Conservation (phyloP, 208 protist genomes). For the Angomonas desouzai region DNA sequence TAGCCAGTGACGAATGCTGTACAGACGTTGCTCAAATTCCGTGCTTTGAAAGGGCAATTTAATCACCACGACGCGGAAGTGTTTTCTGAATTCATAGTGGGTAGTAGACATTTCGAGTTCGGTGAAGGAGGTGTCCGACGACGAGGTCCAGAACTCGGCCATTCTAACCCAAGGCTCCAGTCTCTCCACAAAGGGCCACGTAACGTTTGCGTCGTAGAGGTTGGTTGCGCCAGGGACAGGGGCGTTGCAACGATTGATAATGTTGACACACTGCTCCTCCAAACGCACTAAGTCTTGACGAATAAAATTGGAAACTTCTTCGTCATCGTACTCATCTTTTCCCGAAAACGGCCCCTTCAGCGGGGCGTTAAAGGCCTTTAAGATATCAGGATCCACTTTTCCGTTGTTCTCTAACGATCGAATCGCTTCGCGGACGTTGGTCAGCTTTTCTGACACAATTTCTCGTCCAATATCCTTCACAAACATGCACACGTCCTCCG, state of each 20-base stretch:
- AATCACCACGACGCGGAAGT: slow-evolving; percentile 80
- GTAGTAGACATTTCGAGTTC: slow-evolving; percentile 88
- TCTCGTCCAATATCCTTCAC: slow-evolving; percentile 75
- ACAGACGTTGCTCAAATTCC: slow-evolving; percentile 88
- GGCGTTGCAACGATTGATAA: slow-evolving; percentile 83
- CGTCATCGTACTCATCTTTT: slow-evolving; percentile 53
- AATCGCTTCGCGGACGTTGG: slow-evolving; percentile 52
- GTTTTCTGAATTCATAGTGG: slow-evolving; percentile 88
- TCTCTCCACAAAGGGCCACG: slow-evolving; percentile 81
- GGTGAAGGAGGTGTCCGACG: slow-evolving; percentile 79
- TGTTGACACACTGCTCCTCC: slow-evolving; percentile 74
- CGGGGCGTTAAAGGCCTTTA: slow-evolving; percentile 49
- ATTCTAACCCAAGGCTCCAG: slow-evolving; percentile 86
- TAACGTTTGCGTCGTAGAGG: slow-evolving; percentile 75
- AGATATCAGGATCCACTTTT: slow-evolving; percentile 58
- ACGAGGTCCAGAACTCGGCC: slow-evolving; percentile 87
- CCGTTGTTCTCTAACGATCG: slow-evolving; percentile 18
- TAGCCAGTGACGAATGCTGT: slow-evolving; percentile 86
- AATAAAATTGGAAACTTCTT: slow-evolving; percentile 85
- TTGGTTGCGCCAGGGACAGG: slow-evolving; percentile 72
- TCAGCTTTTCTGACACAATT: slow-evolving; percentile 74
- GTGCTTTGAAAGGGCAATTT: slow-evolving; percentile 88
- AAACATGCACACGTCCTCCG: slow-evolving; percentile 85
- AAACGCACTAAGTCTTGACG: slow-evolving; percentile 55
- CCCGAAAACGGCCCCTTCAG: slow-evolving; percentile 61